These are phyloP conservation scores for Clonostachys solani DNA, from an alignment of 2,329 filamentous ascomycete species.

Conservation along the genomic window DNA sequence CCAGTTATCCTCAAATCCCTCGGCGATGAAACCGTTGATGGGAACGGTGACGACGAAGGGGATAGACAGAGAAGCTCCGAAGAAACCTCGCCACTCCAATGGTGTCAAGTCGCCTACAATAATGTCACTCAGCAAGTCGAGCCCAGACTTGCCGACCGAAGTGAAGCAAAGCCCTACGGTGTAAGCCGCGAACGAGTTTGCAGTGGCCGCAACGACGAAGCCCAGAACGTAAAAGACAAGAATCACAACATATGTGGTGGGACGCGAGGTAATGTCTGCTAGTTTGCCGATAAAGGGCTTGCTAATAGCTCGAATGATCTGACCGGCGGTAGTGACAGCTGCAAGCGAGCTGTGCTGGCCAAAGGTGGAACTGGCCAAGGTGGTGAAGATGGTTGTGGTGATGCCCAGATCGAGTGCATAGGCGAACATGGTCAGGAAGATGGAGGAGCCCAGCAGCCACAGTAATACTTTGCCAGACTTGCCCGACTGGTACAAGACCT, in stretches of 20 bases:
- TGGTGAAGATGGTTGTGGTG: conserved; percentile 23
- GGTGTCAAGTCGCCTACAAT: conserved; percentile 29
- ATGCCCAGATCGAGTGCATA: conserved; percentile 31
- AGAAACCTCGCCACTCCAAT: conserved; percentile 29
- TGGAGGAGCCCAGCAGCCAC: conserved; percentile 26
- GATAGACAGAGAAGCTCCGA: conserved; percentile 15
- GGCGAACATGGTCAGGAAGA: conserved; percentile 30
- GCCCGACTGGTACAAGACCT: conserved; percentile 30
- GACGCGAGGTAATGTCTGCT: conserved; percentile 28
- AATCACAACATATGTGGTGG: conserved; percentile 30
- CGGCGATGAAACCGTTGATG: conserved; percentile 34
- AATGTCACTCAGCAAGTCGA: conserved; percentile 28
- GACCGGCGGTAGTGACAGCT: conserved; percentile 22
- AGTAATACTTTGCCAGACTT: conserved; percentile 23
- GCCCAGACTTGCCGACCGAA: conserved; percentile 27
- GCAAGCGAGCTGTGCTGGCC: conserved; percentile 21
- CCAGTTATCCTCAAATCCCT: conserved; percentile 39
- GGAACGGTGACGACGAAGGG: conserved; percentile 29
- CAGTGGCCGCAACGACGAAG: conserved; percentile 24
- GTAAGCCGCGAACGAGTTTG: conserved; percentile 22
- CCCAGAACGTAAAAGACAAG: conserved; percentile 29
- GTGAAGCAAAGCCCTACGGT: conserved; percentile 28
- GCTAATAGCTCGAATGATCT: conserved; percentile 30
- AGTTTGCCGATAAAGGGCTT: conserved; percentile 32
- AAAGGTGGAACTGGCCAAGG: conserved; percentile 26